These are phyloP conservation scores for Paramecium sexaurelia DNA, from an alignment of 73 alveolate genomes.

Conservation along the genomic window DNA sequence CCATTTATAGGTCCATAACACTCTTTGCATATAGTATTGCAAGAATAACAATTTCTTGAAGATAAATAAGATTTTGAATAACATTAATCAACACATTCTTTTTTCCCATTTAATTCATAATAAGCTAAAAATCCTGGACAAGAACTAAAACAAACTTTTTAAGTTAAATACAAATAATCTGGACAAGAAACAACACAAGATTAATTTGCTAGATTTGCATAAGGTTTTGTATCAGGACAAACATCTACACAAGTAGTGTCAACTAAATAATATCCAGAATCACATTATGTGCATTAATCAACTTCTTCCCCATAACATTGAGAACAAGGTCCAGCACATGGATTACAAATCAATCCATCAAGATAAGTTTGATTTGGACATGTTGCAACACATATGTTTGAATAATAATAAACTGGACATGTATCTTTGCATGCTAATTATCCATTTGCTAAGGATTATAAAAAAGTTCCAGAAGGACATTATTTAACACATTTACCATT, in stretches of 20 bases:
- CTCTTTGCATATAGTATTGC: background rate
- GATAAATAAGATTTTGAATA: background rate
- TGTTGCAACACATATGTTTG: background rate
- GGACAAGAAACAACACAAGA: background rate
- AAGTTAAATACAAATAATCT: background rate
- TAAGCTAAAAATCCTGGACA: background rate
- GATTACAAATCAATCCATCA: background rate
- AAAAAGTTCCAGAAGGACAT: background rate
- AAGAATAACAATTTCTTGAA: background rate
- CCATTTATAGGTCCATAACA: background rate
- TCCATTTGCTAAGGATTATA: background rate
- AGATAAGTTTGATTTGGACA: background rate
- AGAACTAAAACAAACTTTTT: background rate
- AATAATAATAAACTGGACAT: background rate
- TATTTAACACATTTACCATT: background rate
- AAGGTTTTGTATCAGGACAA: background rate
- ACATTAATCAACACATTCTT: background rate
- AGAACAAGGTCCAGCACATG: background rate
- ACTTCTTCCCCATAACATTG: background rate
- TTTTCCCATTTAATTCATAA: background rate
- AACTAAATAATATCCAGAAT: slow-evolving; percentile 3
- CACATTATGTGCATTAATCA: background rate
- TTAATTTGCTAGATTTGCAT: background rate
- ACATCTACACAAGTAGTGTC: background rate
- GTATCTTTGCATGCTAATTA: background rate